Evolutionary conservation across 148 eudicot species (phyloP).

Genomic region (Chenopodium suecicum): DNA sequence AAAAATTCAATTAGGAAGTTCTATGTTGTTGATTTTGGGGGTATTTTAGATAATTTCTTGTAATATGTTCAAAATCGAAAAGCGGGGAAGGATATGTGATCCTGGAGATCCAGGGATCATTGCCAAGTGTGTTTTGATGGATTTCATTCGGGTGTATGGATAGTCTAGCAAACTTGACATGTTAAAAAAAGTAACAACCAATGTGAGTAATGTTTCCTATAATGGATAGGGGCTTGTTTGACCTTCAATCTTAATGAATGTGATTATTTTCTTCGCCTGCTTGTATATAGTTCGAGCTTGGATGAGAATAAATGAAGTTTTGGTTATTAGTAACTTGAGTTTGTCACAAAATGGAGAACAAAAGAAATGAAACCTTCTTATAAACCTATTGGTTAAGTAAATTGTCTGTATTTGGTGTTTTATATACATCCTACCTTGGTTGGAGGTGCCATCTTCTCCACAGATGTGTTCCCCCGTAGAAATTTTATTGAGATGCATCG

Average conservation of each 20-base stretch:
- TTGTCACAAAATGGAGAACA: not conserved
- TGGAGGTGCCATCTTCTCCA: not conserved
- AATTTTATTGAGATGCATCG: not conserved
- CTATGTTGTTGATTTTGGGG: not conserved
- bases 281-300: not conserved
- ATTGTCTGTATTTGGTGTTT: not conserved
- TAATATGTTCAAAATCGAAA: not conserved
- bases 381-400: not conserved
- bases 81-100: not conserved
- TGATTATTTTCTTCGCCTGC: not conserved
- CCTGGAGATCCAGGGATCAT: not conserved
- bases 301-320: not conserved
- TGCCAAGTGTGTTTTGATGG: not conserved
- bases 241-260: not conserved
- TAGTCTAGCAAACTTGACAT: not conserved
- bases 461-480: not conserved
- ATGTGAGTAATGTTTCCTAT: too few relatives aligned
- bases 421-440: not conserved
- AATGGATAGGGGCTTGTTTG: not conserved
- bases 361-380: not conserved
- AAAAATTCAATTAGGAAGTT: not conserved
- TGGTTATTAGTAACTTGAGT: not conserved
- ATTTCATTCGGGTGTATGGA: not conserved
- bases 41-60: not conserved
- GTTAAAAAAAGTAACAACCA: not conserved